Conservation (phyloP, 768 basidiomycete species). For the Lepiota venenata region DNA sequence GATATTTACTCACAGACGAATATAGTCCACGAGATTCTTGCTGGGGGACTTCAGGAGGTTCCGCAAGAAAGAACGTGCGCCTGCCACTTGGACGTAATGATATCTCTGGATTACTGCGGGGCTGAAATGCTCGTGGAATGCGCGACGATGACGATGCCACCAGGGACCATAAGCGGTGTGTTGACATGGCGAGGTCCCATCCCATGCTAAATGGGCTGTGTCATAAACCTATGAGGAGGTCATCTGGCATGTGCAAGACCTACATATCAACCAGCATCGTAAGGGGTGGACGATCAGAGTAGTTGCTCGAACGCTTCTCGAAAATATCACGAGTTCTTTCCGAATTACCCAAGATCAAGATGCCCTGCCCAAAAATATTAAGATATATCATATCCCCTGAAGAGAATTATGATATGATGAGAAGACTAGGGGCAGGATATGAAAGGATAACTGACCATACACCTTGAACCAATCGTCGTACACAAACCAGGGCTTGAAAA, state of each 20-base stretch:
- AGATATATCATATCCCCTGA: constrained; percentile 28
- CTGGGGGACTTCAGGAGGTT: no score
- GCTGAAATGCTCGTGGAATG: constrained; percentile 42
- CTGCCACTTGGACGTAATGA: constrained; percentile 36
- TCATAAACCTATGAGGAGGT: neutral
- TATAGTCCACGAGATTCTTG: no score
- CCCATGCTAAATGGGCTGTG: constrained; percentile 14
- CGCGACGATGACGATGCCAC: constrained; percentile 42
- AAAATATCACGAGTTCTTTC: constrained; percentile 35
- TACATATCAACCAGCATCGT: constrained; percentile 46
- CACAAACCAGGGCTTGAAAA: constrained; percentile 14
- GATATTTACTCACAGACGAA: no score
- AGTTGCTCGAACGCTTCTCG: constrained; percentile 36
- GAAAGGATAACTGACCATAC: constrained; percentile 18
- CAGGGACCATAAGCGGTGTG: constrained; percentile 27
- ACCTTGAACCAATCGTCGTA: constrained; percentile 16
- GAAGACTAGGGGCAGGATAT: constrained; percentile 33
- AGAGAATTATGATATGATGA: neutral
- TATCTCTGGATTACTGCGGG: constrained; percentile 29
- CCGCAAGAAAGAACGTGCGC: constrained; percentile 36
- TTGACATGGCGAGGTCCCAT: constrained; percentile 40
- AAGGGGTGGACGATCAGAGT: constrained; percentile 34
- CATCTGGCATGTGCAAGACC: constrained; percentile 11
- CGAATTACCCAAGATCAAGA: constrained; percentile 33
- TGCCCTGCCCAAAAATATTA: constrained; percentile 22